Evolutionary conservation across 257 asterid genomes (phyloP).

Genomic region (Striga asiatica): DNA sequence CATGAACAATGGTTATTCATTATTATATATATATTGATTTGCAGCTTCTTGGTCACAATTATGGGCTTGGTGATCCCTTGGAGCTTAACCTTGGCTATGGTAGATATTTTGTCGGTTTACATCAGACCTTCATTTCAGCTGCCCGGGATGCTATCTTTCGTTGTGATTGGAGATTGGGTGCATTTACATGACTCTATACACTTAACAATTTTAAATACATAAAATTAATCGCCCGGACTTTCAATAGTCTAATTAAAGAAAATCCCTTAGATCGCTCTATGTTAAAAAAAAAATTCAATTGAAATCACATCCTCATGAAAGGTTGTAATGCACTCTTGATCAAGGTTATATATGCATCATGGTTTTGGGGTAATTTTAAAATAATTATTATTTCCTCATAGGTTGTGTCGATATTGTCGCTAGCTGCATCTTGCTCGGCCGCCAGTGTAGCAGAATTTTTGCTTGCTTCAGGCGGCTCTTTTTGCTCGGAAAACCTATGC

Average conservation of each 20-base stretch:
- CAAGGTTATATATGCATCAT: too few species aligned
- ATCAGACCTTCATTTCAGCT: constrained; percentile 35
- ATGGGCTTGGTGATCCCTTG: constrained; percentile 69
- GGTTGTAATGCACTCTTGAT: too few species aligned
- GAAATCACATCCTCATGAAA: too few species aligned
- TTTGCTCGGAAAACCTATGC: constrained; percentile 39
- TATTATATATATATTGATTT: not conserved
- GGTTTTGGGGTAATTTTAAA: not conserved
- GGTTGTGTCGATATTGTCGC: constrained; percentile 50
- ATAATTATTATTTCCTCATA: not conserved
- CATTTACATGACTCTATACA: not conserved
- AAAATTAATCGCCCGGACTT: too few species aligned
- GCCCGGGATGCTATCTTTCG: constrained; percentile 35
- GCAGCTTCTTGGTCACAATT: constrained; percentile 58
- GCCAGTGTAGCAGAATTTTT: constrained; percentile 45
- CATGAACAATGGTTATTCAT: too few species aligned
- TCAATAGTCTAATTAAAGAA: not conserved
- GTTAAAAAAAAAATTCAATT: too few species aligned
- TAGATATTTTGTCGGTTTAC: constrained; percentile 37
- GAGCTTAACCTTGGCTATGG: constrained; percentile 56
- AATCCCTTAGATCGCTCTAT: too few species aligned
- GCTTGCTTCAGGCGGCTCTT: constrained; percentile 24
- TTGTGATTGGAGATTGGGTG: constrained; percentile 70
- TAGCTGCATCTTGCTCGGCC: constrained; percentile 64
- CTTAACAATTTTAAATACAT: not conserved